phyloP scores from a whole-genome alignment of 257 asterid genomes.

The Knoxia roxburghii region DNA sequence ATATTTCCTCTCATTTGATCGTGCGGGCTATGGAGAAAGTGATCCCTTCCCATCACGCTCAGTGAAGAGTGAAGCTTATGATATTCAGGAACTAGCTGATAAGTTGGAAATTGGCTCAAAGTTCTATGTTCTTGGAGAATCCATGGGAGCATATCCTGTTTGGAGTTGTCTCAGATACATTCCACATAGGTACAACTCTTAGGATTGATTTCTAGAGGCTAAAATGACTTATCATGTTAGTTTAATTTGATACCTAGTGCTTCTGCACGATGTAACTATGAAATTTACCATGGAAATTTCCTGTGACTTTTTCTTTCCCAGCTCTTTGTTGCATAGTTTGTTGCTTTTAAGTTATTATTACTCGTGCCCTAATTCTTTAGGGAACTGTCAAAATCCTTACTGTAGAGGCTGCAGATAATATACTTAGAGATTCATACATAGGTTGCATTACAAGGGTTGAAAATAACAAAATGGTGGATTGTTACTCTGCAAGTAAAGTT shows the following conservation, averaged over 20 bases:
- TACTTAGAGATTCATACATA: too few species aligned
- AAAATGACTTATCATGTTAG: not conserved
- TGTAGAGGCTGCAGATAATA: not conserved
- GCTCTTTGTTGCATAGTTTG: too few species aligned
- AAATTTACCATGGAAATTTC: not conserved
- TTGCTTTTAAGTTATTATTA: not conserved
- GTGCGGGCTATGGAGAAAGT: constrained; percentile 95
- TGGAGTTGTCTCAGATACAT: constrained; percentile 70
- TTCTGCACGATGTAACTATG: not conserved
- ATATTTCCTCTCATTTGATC: constrained; percentile 67
- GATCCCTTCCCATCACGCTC: constrained; percentile 73
- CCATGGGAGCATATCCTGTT: constrained; percentile 68
- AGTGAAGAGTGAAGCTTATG: constrained; percentile 73
- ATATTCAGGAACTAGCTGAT: constrained; percentile 81
- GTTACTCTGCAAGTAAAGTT: not conserved
- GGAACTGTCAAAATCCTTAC: not conserved
- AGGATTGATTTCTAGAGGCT: not conserved
- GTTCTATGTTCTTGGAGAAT: constrained; percentile 60
- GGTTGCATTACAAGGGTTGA: too few species aligned
- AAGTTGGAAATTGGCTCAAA: constrained; percentile 58
- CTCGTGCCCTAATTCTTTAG: not conserved
- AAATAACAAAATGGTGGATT: too few species aligned
- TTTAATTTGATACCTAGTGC: not conserved
- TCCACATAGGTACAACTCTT: constrained; percentile 58
- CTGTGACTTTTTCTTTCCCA: not conserved